Base-by-base conservation (phyloP, 2,329 filamentous ascomycete species). In the Geosmithia putterillii region DNA sequence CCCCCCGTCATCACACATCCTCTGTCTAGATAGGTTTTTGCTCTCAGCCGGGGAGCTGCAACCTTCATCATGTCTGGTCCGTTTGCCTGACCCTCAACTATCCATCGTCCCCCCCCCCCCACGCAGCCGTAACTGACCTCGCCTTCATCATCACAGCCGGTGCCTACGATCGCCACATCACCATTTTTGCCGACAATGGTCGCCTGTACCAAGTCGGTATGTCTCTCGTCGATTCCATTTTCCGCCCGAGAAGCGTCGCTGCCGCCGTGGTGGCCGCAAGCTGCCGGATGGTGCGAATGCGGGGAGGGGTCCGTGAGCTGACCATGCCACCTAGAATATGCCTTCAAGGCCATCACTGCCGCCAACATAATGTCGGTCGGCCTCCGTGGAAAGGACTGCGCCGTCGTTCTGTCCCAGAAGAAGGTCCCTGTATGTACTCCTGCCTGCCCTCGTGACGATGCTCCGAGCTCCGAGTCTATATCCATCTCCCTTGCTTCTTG, bases 271-370 rank as follows among this genome's bases (percentile, higher is more conserved):
- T 43, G 35, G 18, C 38, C 20, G 20, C 38, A 25, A 25, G 10
- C 23, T 6, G 10, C 10, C 28, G 28, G 10, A 32, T 12, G 28
- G 4, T 9, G 28, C 10, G 28, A 32, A 14, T 12, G 6, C 10
- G 10, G 23, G 10, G 23, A 25, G 7, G 10, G 6, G 3, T 15
- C 22, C 21, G 28, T 6, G 10, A 35, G 46, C 57, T 59, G 49
- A 59, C 51, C 38, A 44, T 37, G 23, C 18, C 44, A 35, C 42
- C 55, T 62, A 96, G 92, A 98, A 76, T 98, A 98, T 90, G 92
- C 92, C 56, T 98, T 98, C 81, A 98, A 98, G 74, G 92, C 92
- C 46, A 98, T 98, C 69, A 98, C 92, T 54, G 90, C 92, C 48
- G 92, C 92, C 54, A 96, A 96, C 68, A 96, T 98, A 71, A 98